phyloP scores from a whole-genome alignment of 805 yeast genomes.

The Wickerhamia fluorescens region DNA sequence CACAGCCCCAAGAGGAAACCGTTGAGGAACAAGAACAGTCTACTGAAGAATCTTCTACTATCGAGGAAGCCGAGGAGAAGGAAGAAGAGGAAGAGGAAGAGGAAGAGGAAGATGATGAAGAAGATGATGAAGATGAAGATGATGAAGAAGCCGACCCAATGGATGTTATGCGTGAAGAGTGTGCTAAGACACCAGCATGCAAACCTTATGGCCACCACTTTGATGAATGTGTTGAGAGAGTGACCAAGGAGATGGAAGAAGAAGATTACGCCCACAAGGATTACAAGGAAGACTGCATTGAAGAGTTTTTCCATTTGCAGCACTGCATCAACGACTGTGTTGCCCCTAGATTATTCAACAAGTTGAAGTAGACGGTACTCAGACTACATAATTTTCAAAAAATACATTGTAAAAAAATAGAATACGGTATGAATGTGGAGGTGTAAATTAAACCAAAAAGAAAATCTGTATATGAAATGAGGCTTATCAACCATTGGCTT shows the following conservation, averaged over 20 bases:
- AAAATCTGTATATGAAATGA: no score
- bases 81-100: conserved; percentile 38
- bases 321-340: conserved; percentile 90
- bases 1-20: conserved; percentile 21
- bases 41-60: conserved; percentile 15
- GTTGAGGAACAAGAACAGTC: conserved; percentile 13
- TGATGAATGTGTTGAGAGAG: conserved; percentile 93
- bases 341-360: conserved; percentile 82
- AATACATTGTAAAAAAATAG: no score
- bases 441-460: no score
- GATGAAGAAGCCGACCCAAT: conserved; percentile 52
- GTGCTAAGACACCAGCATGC: conserved; percentile 61
- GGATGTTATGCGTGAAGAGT: conserved; percentile 43
- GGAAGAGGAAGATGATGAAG: conserved; percentile 52
- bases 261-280: conserved; percentile 72
- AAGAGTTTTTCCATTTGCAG: conserved; percentile 94
- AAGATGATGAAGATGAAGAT: conserved; percentile 60
- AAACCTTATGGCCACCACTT: conserved; percentile 78
- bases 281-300: conserved; percentile 95
- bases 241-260: conserved; percentile 78
- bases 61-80: conserved; percentile 25
- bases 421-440: no score
- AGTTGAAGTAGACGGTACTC: conserved; percentile 55
- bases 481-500: no score
- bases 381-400: conserved; percentile 2